Base-by-base conservation (phyloP, 805 yeast genomes). In the Teunomyces kruisii region DNA sequence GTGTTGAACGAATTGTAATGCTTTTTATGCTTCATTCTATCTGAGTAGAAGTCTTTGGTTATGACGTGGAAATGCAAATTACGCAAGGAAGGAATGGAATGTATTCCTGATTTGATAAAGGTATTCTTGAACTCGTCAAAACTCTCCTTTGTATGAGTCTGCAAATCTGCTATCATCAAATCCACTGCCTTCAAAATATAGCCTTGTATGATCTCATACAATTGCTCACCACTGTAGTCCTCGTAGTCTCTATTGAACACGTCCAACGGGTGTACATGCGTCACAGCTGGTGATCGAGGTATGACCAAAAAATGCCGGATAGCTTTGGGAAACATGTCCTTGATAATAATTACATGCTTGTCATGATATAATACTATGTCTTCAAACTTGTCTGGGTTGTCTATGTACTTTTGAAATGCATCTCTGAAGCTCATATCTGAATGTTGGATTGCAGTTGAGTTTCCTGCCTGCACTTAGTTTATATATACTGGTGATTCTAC, bases 1-100 rank as follows among this genome's bases (percentile, higher is more conserved):
- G 90, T 79, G 15, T 72, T 81, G 64, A 88, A 88, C 3, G 90
- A 82, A 56, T 83, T 83, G 61, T 80, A 87, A 61, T 88, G 96
- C 44, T 71, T 74, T 47, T 75, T 78, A 52, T 80, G 69, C 59
- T 86, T 87, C 65, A 87, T 45, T 19, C 69, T 55, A 0, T 64
- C 65, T 8, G 86, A 78, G 51, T 68, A 55, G 55, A 84, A 76
- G 61, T 88, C 96, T 40, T 66, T 69, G 0, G 90, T 81, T 39
- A 88, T 71, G 17, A 88, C 79, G 65, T 88, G 96, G 14, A 88
- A 67, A 56, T 88, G 96, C 37, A 87, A 54, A 58, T 88, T 86
- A 32, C 62, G 64, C 74, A 87, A 59, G 0, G 90, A 83, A 2
- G 96, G 96, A 2, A 75, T 74, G 4, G 86, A 62, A 62, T 88